Base-by-base conservation (phyloP, 192 early-diverging fungal species). In the Rhizoclosmatium sp. region DNA sequence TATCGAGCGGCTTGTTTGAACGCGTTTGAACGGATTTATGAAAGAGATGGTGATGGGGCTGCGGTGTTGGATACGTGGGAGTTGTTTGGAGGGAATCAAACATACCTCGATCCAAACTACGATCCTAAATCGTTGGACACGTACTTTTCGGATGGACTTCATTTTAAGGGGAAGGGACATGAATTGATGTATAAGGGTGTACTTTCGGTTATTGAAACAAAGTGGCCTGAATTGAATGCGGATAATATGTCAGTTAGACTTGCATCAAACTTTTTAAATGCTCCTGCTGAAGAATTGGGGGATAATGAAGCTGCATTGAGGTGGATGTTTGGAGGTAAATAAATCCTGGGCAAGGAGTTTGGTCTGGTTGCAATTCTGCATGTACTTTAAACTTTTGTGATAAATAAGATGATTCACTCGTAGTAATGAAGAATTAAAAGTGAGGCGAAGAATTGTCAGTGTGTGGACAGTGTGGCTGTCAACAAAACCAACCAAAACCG, bases 1-100 rank as follows among this genome's bases (percentile, higher is more conserved):
- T 83, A 77, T 56, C 66, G 67, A 14, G 69, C 70, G 23, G 79
- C 82, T 5, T 83, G 82, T 69, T 7, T 78, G 14, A 75, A 70
- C 5, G 73, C 75, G 23, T 71, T 39, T 7, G 56, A 71, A 75
- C 4, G 9, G 19, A 19, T 12, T 7, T 7, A 10, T 41, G 4
- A 54, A 16, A 54, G 0, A 7, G 16, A 54, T 0, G 16, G 16
- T 54, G 16, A 54, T 16, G 1, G 21, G 12, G 47, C 80, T 16
- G 40, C 74, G 12, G 31, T 72, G 14, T 66, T 83, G 19, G 68
- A 83, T 47, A 69, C 70, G 9, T 83, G 82, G 82, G 54, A 69
- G 3, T 42, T 73, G 56, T 47, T 75, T 41, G 41, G 31, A 21
- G 3, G 7, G 12, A 21, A 23, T 9, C 66, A 44, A 48, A 54